Conservation (phyloP, 768 basidiomycete species). For the Chalciporus pseudorubinellus region DNA sequence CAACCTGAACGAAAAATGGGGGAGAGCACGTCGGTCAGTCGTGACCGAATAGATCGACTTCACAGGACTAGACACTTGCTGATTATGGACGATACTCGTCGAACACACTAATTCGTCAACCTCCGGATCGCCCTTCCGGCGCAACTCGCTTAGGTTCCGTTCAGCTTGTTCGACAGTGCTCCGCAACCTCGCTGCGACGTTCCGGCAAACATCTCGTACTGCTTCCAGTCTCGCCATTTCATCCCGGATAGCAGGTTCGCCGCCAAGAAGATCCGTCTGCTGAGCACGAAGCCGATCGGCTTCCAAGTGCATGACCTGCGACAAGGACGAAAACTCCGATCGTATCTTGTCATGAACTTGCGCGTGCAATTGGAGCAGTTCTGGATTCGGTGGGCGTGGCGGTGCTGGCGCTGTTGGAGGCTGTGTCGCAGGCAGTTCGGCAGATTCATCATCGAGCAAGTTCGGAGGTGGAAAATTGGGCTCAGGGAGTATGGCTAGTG, state of each 20-base stretch:
- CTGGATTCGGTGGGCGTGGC: slow-evolving; percentile 86
- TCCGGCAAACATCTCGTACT: slow-evolving; percentile 85
- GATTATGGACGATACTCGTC: slow-evolving; percentile 94
- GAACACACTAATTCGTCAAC: slow-evolving; percentile 97
- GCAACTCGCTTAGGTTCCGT: slow-evolving; percentile 71
- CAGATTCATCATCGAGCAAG: slow-evolving; percentile 62
- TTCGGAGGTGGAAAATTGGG: slow-evolving; percentile 40
- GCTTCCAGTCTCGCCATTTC: slow-evolving; percentile 95
- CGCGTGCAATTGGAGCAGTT: slow-evolving; percentile 76
- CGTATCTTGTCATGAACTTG: slow-evolving; percentile 74
- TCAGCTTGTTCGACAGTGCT: slow-evolving; percentile 66
- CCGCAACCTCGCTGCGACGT: slow-evolving; percentile 66
- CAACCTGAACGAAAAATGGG: slow-evolving; percentile 49
- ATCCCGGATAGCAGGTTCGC: slow-evolving; percentile 91
- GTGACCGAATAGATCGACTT: not conserved
- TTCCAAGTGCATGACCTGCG: slow-evolving; percentile 61
- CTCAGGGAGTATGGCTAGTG: slow-evolving; percentile 8
- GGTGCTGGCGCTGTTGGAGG: slow-evolving; percentile 45
- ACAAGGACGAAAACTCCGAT: slow-evolving; percentile 68
- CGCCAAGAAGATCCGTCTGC: slow-evolving; percentile 80
- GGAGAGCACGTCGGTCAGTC: slow-evolving; percentile 16
- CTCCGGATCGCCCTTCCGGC: slow-evolving; percentile 82
- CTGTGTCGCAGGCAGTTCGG: slow-evolving; percentile 21
- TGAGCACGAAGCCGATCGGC: slow-evolving; percentile 76
- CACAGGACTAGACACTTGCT: slow-evolving; percentile 47